Conservation (phyloP, 345 rosid species). For the Ricinus communis region DNA sequence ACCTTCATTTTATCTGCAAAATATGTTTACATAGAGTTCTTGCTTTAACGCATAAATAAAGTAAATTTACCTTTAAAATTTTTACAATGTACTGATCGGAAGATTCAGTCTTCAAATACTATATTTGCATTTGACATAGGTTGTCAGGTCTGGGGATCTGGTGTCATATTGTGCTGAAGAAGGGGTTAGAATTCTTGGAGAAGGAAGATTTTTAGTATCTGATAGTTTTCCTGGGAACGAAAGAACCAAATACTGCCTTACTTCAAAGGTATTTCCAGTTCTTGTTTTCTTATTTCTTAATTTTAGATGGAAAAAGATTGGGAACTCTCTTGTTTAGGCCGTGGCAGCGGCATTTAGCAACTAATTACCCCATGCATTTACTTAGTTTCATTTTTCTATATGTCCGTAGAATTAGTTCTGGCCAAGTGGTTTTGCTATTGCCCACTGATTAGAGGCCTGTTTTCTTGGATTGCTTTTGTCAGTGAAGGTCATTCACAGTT, state of each 20-base stretch:
- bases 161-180: conserved; percentile 94
- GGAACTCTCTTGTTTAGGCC: background rate
- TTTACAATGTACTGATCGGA: no score
- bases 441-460: background rate
- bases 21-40: no score
- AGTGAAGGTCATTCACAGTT: background rate
- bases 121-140: conserved; percentile 36
- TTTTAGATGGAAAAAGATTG: background rate
- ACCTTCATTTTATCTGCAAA: no score
- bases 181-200: conserved; percentile 92
- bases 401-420: background rate
- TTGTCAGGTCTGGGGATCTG: conserved; percentile 94
- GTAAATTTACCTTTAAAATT: no score
- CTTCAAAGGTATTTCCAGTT: conserved; percentile 63
- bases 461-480: conserved; percentile 1
- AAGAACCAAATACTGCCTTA: conserved; percentile 95
- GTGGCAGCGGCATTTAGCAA: background rate
- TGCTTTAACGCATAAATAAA: no score
- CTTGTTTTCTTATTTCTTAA: background rate
- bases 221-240: conserved; percentile 98
- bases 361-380: background rate
- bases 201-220: conserved; percentile 85
- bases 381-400: background rate
- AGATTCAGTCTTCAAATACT: no score
- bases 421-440: background rate